Percentiles rank a stretch among this genome's conserved stretches.
Conservation (phyloP, 352 stramenopile species). For the Thraustotheca clavata region DNA sequence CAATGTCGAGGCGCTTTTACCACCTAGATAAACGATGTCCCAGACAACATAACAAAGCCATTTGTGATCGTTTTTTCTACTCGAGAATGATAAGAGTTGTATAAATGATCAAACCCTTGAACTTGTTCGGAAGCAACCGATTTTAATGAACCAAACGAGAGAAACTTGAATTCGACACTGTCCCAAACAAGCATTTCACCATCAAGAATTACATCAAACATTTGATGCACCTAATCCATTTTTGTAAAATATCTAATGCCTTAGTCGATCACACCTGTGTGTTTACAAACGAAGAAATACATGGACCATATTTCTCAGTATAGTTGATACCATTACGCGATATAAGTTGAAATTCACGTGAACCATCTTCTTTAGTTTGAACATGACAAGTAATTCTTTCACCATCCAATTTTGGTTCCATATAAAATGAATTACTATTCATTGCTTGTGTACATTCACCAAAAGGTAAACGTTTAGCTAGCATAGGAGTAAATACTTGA, state of each 20-base stretch:
- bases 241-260: not conserved
- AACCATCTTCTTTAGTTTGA: slow-evolving; percentile 22
- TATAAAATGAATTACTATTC: slow-evolving; percentile 57
- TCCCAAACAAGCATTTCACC: slow-evolving; percentile 88
- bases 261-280: slow-evolving; percentile 34
- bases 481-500: slow-evolving; percentile 80
- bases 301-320: slow-evolving; percentile 54
- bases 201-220: slow-evolving; percentile 69
- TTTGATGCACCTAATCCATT: slow-evolving; percentile 15
- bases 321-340: slow-evolving; percentile 83
- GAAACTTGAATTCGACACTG: slow-evolving; percentile 60
- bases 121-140: slow-evolving; percentile 50
- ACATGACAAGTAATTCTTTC: slow-evolving; percentile 79
- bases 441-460: slow-evolving; percentile 68
- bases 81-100: slow-evolving; percentile 25
- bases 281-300: slow-evolving; percentile 48
- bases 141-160: slow-evolving; percentile 75
- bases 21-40: slow-evolving; percentile 72
- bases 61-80: slow-evolving; percentile 36
- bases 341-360: slow-evolving; percentile 57
- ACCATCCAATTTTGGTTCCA: slow-evolving; percentile 80
- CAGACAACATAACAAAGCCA: slow-evolving; percentile 83
- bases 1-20: slow-evolving; percentile 10
- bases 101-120: slow-evolving; percentile 2
- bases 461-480: slow-evolving; percentile 80